A percentile compares a stretch with the other conserved stretches of the same genome.
These are phyloP conservation scores for Paracamarosporium sp. DNA, from an alignment of 2,329 filamentous ascomycete species.

Conservation along the genomic window DNA sequence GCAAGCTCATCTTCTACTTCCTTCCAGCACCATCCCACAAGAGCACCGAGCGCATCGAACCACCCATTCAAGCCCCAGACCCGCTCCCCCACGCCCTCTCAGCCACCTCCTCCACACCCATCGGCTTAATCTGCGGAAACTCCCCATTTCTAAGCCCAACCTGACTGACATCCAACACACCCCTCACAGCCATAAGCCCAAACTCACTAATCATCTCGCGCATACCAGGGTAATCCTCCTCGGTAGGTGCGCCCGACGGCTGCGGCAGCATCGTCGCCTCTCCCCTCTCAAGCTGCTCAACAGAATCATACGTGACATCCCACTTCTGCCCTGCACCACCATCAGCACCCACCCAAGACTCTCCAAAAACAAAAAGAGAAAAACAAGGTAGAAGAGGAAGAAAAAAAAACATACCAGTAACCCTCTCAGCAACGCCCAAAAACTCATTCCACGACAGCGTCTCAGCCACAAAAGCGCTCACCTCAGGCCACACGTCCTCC, in stretches of 20 bases:
- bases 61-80: not conserved
- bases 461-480: conserved; percentile 45
- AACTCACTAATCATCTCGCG: conserved; percentile 9
- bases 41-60: too few species aligned
- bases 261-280: conserved; percentile 17
- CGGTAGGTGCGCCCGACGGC: conserved; percentile 9
- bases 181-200: conserved; percentile 14
- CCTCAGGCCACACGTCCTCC: too few species aligned
- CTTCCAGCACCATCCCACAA: too few species aligned
- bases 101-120: conserved; percentile 13
- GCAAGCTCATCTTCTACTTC: too few species aligned
- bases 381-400: not conserved
- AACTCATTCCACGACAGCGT: conserved; percentile 55
- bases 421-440: conserved; percentile 51
- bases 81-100: conserved; percentile 16
- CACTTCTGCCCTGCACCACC: conserved; percentile 12
- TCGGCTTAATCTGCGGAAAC: conserved; percentile 16
- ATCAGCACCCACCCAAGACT: not conserved
- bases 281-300: conserved; percentile 11
- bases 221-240: conserved; percentile 8
- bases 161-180: conserved; percentile 12
- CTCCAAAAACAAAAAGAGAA: too few species aligned
- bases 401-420: conserved; percentile 37
- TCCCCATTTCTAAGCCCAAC: conserved; percentile 14
- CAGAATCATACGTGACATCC: conserved; percentile 15